phyloP scores from a whole-genome alignment of 179 eudicot genomes.

The Vitellaria paradoxa region DNA sequence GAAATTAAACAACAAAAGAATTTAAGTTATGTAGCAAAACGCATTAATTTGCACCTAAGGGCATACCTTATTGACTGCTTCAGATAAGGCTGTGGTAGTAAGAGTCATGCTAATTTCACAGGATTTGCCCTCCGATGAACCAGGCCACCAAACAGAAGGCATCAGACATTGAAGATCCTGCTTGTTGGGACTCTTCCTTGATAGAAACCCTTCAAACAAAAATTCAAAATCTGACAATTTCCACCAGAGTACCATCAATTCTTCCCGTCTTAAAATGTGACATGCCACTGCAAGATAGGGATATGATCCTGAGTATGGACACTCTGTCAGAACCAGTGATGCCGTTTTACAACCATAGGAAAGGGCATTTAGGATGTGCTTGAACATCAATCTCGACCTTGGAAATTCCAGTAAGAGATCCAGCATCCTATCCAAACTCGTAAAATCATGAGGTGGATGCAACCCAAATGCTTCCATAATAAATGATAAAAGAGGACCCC shows the following conservation, averaged over 20 bases:
- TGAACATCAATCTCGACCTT: conserved; percentile 53
- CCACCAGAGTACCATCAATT: conserved; percentile 88
- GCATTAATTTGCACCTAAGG: background rate
- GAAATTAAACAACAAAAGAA: background rate
- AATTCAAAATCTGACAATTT: conserved; percentile 67
- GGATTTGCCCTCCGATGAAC: conserved; percentile 74
- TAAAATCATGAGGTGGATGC: conserved; percentile 77
- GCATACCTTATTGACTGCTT: conserved; percentile 68
- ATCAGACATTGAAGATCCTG: conserved; percentile 74
- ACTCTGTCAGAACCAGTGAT: conserved; percentile 64
- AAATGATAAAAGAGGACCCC: conserved; percentile 78
- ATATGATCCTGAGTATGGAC: conserved; percentile 93
- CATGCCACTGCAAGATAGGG: conserved; percentile 79
- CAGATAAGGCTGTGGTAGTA: conserved; percentile 72
- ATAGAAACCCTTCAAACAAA: conserved; percentile 80
- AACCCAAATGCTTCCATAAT: conserved; percentile 58
- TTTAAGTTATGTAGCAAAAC: background rate
- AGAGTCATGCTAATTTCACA: conserved; percentile 82
- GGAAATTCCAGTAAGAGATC: conserved; percentile 56
- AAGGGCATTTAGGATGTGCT: conserved; percentile 63
- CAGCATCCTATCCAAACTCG: conserved; percentile 69
- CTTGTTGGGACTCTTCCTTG: conserved; percentile 82
- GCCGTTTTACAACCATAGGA: conserved; percentile 81
- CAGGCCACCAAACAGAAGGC: conserved; percentile 99
- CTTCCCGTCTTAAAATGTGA: conserved; percentile 73